Percentiles rank a stretch among this genome's conserved stretches.
These are phyloP conservation scores for Baudoinia panamericana DNA, from an alignment of 495 filamentous ascomycete species.

Conservation along the genomic window DNA sequence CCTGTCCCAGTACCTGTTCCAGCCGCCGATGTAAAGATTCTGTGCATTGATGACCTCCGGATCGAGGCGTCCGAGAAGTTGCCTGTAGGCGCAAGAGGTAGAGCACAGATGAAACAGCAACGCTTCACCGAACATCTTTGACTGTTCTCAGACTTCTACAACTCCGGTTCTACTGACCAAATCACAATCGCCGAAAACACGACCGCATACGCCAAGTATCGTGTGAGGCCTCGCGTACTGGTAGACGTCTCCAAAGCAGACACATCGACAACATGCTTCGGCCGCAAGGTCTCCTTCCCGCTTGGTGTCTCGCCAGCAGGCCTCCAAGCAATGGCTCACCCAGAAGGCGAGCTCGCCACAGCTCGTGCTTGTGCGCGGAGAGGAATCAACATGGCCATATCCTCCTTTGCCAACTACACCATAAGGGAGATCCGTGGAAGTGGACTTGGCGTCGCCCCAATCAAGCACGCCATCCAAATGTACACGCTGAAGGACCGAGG, in stretches of 20 bases:
- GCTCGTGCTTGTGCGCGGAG: slow-evolving; percentile 31
- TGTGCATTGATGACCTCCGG: slow-evolving; percentile 26
- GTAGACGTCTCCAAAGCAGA: slow-evolving; percentile 40
- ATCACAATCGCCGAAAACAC: slow-evolving; percentile 31
- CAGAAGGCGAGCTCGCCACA: slow-evolving; percentile 39
- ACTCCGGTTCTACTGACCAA: slow-evolving; percentile 36
- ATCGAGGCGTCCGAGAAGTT: slow-evolving; percentile 24
- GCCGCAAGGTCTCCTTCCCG: slow-evolving; percentile 27
- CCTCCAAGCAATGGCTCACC: slow-evolving; percentile 36
- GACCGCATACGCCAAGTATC: slow-evolving; percentile 30
- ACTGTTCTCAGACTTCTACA: slow-evolving; percentile 33
- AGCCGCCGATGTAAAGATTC: slow-evolving; percentile 5
- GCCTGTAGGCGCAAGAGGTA: slow-evolving; percentile 21
- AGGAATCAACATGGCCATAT: slow-evolving; percentile 42
- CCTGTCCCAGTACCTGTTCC: slow-evolving; percentile 7
- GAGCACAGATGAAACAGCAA: too few species aligned
- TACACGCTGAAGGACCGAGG: slow-evolving; percentile 33
- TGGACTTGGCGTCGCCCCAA: slow-evolving; percentile 28
- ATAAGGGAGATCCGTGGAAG: slow-evolving; percentile 38
- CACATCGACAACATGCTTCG: slow-evolving; percentile 37
- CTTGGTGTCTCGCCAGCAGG: slow-evolving; percentile 34
- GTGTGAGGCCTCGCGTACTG: slow-evolving; percentile 42
- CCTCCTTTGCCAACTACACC: slow-evolving; percentile 38
- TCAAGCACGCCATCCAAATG: slow-evolving; percentile 37
- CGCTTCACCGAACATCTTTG: background rate